Evolutionary conservation across 768 basidiomycete species (phyloP), one percentile per base, ranked within the genome.

Genomic region (Bullera alba): DNA sequence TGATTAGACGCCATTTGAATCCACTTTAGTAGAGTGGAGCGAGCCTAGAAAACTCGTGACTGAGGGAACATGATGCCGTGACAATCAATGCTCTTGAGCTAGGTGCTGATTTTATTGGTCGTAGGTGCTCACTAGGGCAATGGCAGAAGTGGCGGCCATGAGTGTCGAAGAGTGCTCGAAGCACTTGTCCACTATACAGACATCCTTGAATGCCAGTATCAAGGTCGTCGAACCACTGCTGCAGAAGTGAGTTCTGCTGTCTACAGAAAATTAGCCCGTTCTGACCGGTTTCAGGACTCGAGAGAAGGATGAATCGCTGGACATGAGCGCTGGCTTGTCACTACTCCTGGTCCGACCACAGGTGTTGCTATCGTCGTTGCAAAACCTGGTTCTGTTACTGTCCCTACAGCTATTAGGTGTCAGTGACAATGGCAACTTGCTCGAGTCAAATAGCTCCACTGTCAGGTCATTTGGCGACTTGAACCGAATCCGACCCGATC

Each of bases 321-420:
- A 70, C 25, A 59, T 61, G 46, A 46, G 56, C 5, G 37, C 51
- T 26, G 95, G 95, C 32, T 88, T 99, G 54, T 96, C 95, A 0
- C 77, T 99, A 4, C 77, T 99, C 21, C 86, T 87, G 10, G 74
- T 91, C 43, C 92, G 95, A 74, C 85, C 91, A 59, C 81, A 90
- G 47, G 71, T 86, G 19, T 78, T 95, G 53, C 73, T 96, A 2
- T 84, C 84, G 1, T 93, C 95, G 70, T 76, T 95, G 8, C 89
- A 90, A 50, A 84, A 87, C 14, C 77, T 95, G 32, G 77, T 82
- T 27, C 79, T 93, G 36, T 72, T 93, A 43, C 57, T 67, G 45
- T 62, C 62, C 16, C 48, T 67, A 0, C 54, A 60, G 2, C 44
- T 62, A 2, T 46, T 38, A 10, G 30, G 44, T 10, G 26, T 6